Base-by-base conservation (phyloP, 192 early-diverging fungal species). In the Coemansia sp. region DNA sequence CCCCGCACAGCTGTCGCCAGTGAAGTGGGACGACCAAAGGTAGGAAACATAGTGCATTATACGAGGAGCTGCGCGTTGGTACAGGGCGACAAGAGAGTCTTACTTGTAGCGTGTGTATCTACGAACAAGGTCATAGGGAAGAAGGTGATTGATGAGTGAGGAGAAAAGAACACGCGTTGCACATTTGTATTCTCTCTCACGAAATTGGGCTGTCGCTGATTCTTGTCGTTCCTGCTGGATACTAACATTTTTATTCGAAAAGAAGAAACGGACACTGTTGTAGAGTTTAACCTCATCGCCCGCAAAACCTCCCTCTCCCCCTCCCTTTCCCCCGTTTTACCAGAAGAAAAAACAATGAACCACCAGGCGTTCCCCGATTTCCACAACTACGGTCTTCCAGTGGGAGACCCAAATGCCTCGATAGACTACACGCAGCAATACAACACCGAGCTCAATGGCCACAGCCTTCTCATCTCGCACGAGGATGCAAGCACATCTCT, bases 361-460 rank as follows among this genome's bases (percentile, higher is more conserved):
- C 75, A 79, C 60, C 75, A 72, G 42, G 50, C 70, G 56, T 79
- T 79, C 50, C 70, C 63, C 66, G 75, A 79, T 37, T 79, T 79
- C 54, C 75, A 79, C 75, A 73, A 53, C 63, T 79, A 79, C 57
- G 70, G 70, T 30, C 64, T 79, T 37, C 75, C 75, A 19, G 70
- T 79, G 27, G 67, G 70, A 45, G 70, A 72, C 52, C 70, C 70
- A n/a, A 54, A 53, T 23, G 59, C 53, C 25, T 47, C 75, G 36
- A 68, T 79, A 50, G 70, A 79, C 70, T 79, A 79, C 34, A 27
- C 75, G 40, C 75, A 79, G 47, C 75, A 72, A 48, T 79, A 79
- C 68, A 69, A 67, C 50, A 48, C 75, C 0, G 75, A 79, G 45
- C 42, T 79, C 13, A 58, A 65, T 22, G 63, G 60, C 7, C 75